These are phyloP conservation scores for Sporisorium iseilematis-ciliati DNA, from an alignment of 1,284 basidiomycete species.

Conservation along the genomic window DNA sequence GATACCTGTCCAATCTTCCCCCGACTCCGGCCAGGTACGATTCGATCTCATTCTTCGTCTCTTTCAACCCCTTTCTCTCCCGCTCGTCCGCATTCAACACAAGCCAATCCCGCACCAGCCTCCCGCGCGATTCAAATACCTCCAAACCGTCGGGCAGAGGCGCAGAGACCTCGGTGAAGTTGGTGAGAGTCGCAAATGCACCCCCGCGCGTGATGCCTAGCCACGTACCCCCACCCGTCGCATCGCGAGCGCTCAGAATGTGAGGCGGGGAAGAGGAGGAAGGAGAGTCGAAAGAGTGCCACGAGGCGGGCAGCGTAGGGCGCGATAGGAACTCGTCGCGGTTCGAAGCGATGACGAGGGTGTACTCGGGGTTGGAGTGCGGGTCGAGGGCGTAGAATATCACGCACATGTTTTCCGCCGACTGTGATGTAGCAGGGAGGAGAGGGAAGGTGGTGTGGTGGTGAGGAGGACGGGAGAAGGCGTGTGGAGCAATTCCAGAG, in stretches of 20 bases:
- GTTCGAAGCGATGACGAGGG: conserved; percentile 55
- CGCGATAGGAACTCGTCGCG: conserved; percentile 60
- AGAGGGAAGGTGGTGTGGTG: not conserved
- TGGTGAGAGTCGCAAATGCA: conserved; percentile 55
- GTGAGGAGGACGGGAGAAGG: not conserved
- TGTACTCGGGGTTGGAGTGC: too few species aligned
- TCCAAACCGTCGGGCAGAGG: conserved; percentile 27
- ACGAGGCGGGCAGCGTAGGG: conserved; percentile 43
- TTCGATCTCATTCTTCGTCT: conserved; percentile 3
- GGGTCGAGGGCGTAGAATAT: conserved; percentile 48
- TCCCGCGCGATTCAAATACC: conserved; percentile 47
- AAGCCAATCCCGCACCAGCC: conserved; percentile 50
- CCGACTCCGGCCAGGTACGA: conserved; percentile 21
- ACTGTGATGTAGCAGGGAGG: not conserved
- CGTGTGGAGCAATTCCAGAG: not conserved
- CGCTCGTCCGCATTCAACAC: not conserved
- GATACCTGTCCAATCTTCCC: conserved; percentile 26
- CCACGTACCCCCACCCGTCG: conserved; percentile 62
- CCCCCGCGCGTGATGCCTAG: conserved; percentile 53
- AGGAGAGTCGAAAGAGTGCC: conserved; percentile 47
- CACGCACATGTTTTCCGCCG: conserved; percentile 37
- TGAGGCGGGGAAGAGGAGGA: conserved; percentile 1
- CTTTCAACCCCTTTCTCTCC: not conserved
- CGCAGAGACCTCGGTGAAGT: conserved; percentile 54
- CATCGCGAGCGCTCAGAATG: conserved; percentile 49